These are phyloP conservation scores for Cadophora sp. DNA, from an alignment of 2,329 filamentous ascomycete genomes.

Conservation along the genomic window DNA sequence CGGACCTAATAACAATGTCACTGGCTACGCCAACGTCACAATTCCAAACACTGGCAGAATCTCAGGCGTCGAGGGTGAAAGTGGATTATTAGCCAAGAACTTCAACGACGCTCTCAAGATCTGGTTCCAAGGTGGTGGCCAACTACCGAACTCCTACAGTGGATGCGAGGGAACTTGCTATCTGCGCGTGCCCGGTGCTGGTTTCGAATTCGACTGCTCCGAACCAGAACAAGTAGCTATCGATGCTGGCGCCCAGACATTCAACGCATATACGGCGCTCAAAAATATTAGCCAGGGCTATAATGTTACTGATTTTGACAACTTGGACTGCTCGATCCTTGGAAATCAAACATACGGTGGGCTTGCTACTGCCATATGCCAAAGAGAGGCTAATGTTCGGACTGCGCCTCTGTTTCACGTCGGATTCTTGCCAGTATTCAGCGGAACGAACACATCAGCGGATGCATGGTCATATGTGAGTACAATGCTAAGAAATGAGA, in stretches of 20 bases:
- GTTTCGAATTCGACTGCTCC: constrained; percentile 10
- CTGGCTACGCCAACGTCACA: constrained; percentile 5
- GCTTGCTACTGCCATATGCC: not conserved
- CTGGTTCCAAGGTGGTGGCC: constrained; percentile 14
- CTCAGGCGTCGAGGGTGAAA: constrained; percentile 1
- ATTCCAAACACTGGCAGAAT: constrained; percentile 14
- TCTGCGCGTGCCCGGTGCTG: not conserved
- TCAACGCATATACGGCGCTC: constrained; percentile 9
- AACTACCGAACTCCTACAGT: constrained; percentile 1
- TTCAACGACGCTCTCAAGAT: constrained; percentile 17
- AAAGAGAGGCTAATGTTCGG: not conserved
- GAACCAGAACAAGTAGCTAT: constrained; percentile 8
- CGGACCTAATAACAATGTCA: constrained; percentile 10
- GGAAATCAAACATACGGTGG: not conserved
- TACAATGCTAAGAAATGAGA: not conserved
- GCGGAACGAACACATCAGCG: constrained; percentile 12
- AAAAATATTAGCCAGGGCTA: not conserved
- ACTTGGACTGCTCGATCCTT: constrained; percentile 10
- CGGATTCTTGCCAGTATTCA: constrained; percentile 12
- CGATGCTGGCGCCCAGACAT: constrained; percentile 2
- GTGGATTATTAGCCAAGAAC: constrained; percentile 4
- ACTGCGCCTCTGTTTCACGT: constrained; percentile 10
- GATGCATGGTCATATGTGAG: constrained; percentile 19
- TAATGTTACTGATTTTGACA: constrained; percentile 9
- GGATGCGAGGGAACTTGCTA: constrained; percentile 15